Evolutionary conservation across 2,329 filamentous ascomycete species (phyloP), one percentile per base, ranked within the genome.

Genomic region (Periconia sp.): DNA sequence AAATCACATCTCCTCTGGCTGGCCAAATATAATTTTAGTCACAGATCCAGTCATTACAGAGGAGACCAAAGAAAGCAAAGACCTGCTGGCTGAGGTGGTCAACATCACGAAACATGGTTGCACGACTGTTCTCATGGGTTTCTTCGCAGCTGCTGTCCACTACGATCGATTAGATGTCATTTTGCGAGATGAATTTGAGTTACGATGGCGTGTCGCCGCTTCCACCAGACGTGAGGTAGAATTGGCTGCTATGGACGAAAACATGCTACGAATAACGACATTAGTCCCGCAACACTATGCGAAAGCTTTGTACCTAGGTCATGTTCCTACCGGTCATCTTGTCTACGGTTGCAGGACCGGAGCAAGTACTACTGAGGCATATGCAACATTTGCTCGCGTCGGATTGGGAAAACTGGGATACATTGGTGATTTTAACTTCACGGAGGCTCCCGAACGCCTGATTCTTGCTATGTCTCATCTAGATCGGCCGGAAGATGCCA

Each of bases 401-500:
- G 60, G 54, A 11, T 36, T 55, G 7, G 60, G 60, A 4, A 60
- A 54, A 37, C 26, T 62, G 11, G 60, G 61, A 2, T 63, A 56
- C 38, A 48, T 64, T 48, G 59, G 59, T n/a, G 58, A 63, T 23
- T 36, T 51, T 10, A 55, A 56, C 18, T 56, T 50, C 25, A 50
- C 46, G 8, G 59, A 61, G 24, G 56, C 56, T 35, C 41, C 52
- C 2, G 56, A 63, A 35, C 33, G 48, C 13, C 19, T 61, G 17
- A 55, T 63, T 9, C 25, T 65, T 18, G 54, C 57, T 6, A 65
- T 65, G 61, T 61, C 57, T 26, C 53, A 58, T 36, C 34, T 64
- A 25, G 60, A 61, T 36, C 43, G 54, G 4, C 42, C 44, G 2
- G 54, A 58, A 33, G 56, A 61, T 40, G n/a, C n/a, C n/a, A n/a